Conservation (phyloP, 495 filamentous ascomycete species). For the Cercophora sp. region DNA sequence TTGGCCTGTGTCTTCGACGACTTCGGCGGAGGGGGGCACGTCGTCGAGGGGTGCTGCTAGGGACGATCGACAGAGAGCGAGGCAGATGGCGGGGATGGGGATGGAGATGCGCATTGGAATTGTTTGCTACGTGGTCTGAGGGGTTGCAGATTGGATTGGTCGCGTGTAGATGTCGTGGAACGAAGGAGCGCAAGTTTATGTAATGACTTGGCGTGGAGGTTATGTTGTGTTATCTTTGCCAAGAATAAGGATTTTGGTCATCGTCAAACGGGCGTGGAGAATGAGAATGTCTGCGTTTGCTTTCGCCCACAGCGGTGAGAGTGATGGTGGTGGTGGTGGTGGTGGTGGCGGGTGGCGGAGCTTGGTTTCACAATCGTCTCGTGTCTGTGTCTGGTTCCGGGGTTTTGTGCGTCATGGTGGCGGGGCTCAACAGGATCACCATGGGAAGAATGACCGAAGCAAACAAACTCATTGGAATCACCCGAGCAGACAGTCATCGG, state of each 20-base stretch:
- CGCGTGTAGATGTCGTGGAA: too few species aligned
- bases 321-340: not conserved
- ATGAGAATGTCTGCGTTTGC: too few species aligned
- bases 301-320: too few species aligned
- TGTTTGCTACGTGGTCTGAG: not conserved
- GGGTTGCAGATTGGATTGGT: not conserved
- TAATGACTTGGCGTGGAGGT: not conserved
- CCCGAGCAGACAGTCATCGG: too few species aligned
- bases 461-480: too few species aligned
- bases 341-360: not conserved
- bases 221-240: not conserved
- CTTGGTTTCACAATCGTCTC: conserved; percentile 1
- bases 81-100: conserved; percentile 1
- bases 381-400: not conserved
- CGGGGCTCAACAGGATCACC: not conserved
- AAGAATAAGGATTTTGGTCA: not conserved
- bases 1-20: conserved; percentile 30
- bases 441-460: too few species aligned
- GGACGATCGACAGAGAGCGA: not conserved
- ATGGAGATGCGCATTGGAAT: too few species aligned
- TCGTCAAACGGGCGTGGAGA: not conserved
- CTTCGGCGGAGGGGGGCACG: conserved; percentile 19
- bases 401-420: not conserved
- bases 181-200: not conserved
- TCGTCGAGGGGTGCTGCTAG: conserved; percentile 3